phyloP scores from a whole-genome alignment of 768 basidiomycete species.

The Hypholoma fasciculare region DNA sequence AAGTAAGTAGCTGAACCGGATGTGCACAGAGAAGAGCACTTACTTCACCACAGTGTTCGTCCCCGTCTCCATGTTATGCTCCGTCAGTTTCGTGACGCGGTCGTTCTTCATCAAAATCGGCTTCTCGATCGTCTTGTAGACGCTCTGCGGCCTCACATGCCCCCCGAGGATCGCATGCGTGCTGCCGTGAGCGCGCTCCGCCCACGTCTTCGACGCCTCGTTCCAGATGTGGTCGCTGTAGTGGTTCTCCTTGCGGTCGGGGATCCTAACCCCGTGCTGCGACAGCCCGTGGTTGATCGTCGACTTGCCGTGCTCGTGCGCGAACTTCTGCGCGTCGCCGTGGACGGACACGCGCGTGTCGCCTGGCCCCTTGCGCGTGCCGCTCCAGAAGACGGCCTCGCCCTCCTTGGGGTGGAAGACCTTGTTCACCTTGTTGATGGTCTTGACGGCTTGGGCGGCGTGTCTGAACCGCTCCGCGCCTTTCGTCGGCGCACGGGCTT shows the following conservation, averaged over 20 bases:
- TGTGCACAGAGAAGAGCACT: background rate
- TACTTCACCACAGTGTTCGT: conserved; percentile 7
- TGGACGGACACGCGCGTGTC: background rate
- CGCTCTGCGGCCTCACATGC: background rate
- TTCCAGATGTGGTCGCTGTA: conserved; percentile 6
- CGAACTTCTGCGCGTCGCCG: conserved; percentile 1
- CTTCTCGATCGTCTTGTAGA: conserved; percentile 13
- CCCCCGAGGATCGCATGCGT: conserved; percentile 10
- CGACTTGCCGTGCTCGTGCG: background rate
- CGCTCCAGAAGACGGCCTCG: conserved; percentile 15
- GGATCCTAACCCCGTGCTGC: conserved; percentile 3
- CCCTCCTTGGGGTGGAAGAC: background rate
- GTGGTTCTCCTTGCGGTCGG: background rate
- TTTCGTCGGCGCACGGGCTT: background rate
- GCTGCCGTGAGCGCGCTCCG: conserved; percentile 3
- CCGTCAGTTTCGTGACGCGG: conserved; percentile 6
- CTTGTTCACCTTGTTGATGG: background rate
- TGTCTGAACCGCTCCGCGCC: background rate
- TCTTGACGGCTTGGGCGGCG: background rate
- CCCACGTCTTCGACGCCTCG: conserved; percentile 7
- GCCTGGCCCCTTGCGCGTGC: background rate
- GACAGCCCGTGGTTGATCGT: background rate
- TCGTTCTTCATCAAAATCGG: conserved; percentile 7
- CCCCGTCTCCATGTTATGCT: conserved; percentile 8
- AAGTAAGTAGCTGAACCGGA: too few species aligned